These are phyloP conservation scores for Dispira simplex DNA, from an alignment of 192 early-diverging fungal genomes.

Conservation along the genomic window DNA sequence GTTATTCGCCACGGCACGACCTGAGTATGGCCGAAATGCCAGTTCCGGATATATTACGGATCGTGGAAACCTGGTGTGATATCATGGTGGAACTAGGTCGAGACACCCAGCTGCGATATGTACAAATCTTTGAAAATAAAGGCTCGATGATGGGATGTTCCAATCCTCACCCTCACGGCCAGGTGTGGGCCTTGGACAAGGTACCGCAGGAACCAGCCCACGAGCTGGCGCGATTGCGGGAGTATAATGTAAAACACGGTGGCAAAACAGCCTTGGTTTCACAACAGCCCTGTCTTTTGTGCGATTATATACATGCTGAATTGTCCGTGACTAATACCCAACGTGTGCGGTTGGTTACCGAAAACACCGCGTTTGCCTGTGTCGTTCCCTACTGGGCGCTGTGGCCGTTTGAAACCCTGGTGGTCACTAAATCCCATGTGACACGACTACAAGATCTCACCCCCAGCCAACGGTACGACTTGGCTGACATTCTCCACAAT, in stretches of 20 bases:
- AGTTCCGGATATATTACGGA: constrained; percentile 36
- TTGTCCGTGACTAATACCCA: constrained; percentile 16
- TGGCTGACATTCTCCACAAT: constrained; percentile 59
- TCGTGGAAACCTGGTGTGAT: constrained; percentile 63
- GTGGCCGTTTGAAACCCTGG: constrained; percentile 93
- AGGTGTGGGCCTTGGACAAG: constrained; percentile 78
- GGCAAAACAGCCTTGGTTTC: not conserved
- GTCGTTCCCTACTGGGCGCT: constrained; percentile 93
- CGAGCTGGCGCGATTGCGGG: constrained; percentile 48
- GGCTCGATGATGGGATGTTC: constrained; percentile 94
- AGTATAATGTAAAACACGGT: constrained; percentile 37
- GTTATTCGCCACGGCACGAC: constrained; percentile 83
- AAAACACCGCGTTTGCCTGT: constrained; percentile 67
- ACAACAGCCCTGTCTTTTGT: constrained; percentile 47
- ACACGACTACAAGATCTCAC: constrained; percentile 33
- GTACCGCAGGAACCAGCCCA: constrained; percentile 67
- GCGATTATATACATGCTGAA: constrained; percentile 49
- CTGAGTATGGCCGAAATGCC: constrained; percentile 79
- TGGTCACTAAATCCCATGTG: constrained; percentile 54
- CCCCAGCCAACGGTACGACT: constrained; percentile 32
- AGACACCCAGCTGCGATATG: constrained; percentile 46
- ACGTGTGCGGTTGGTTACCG: constrained; percentile 47
- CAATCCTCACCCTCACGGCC: constrained; percentile 92
- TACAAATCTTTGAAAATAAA: constrained; percentile 98
- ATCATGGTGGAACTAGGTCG: constrained; percentile 36